A percentile compares a stretch with the other conserved stretches of the same genome.
These are phyloP conservation scores for Lachnellula cervina DNA, from an alignment of 2,329 filamentous ascomycete species.

Conservation along the genomic window DNA sequence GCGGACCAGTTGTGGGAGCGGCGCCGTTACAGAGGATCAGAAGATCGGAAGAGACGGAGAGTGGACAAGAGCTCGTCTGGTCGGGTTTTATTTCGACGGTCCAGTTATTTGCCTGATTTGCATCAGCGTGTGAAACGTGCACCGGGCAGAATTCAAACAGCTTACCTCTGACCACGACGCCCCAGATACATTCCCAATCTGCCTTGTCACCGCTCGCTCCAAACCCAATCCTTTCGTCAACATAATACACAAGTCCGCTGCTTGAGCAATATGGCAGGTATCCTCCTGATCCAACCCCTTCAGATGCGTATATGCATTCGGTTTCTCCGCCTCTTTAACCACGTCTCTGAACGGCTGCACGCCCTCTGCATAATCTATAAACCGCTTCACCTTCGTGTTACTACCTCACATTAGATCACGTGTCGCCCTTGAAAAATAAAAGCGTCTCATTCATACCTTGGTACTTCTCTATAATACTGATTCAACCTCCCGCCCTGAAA, in stretches of 20 bases:
- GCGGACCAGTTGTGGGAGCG: constrained; percentile 37
- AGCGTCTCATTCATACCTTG: constrained; percentile 32
- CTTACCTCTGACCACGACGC: constrained; percentile 37
- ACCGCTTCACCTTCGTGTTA: constrained; percentile 58
- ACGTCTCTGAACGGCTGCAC: constrained; percentile 49
- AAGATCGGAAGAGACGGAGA: constrained; percentile 19
- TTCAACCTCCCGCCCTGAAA: constrained; percentile 51
- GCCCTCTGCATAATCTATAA: constrained; percentile 52
- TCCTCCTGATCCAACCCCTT: constrained; percentile 50
- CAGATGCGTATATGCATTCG: constrained; percentile 51
- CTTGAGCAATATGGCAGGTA: constrained; percentile 52
- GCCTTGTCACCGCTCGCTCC: constrained; percentile 36
- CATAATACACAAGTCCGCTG: constrained; percentile 49
- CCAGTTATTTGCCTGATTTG: constrained; percentile 30
- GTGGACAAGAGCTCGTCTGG: constrained; percentile 5
- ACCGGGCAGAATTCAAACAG: not conserved
- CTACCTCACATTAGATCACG: constrained; percentile 27
- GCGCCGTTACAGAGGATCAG: constrained; percentile 57
- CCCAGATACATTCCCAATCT: constrained; percentile 35
- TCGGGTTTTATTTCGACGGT: constrained; percentile 29
- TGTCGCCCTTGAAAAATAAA: not conserved
- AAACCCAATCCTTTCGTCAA: constrained; percentile 40
- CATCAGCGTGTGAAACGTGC: not conserved
- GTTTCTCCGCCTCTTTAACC: constrained; percentile 39
- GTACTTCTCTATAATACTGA: constrained; percentile 55